phyloP scores from a whole-genome alignment of 352 stramenopile species.

The Chloridella minuta region DNA sequence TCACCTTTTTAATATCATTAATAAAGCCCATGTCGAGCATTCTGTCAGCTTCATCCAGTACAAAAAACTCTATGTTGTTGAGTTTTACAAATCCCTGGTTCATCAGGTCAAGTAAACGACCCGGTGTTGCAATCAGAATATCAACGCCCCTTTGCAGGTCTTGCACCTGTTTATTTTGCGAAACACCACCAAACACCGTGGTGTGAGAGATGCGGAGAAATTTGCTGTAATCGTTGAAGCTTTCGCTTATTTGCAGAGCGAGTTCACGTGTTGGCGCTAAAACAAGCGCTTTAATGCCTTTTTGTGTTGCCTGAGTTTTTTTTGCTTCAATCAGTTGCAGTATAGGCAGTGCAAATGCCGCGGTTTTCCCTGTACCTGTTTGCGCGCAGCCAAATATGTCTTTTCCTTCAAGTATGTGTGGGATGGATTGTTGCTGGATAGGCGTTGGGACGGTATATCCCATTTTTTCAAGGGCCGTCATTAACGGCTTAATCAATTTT shows the following conservation, averaged over 20 bases:
- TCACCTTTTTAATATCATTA: slow-evolving; percentile 47
- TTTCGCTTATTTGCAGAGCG: slow-evolving; percentile 65
- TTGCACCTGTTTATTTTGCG: slow-evolving; percentile 89
- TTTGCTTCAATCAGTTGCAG: neutral
- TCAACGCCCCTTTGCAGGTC: slow-evolving; percentile 58
- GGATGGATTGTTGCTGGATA: slow-evolving; percentile 89
- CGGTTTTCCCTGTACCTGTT: slow-evolving; percentile 86
- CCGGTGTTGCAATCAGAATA: slow-evolving; percentile 62
- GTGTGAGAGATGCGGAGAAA: slow-evolving; percentile 54
- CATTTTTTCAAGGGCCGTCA: slow-evolving; percentile 52
- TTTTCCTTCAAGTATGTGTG: slow-evolving; percentile 61
- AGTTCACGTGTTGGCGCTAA: slow-evolving; percentile 84
- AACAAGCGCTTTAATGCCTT: slow-evolving; percentile 40
- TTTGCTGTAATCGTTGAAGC: slow-evolving; percentile 44
- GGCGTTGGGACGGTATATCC: slow-evolving; percentile 84
- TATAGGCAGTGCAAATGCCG: slow-evolving; percentile 81
- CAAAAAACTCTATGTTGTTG: slow-evolving; percentile 46
- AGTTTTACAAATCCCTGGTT: slow-evolving; percentile 46
- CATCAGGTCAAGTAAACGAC: slow-evolving; percentile 54
- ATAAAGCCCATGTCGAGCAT: slow-evolving; percentile 99
- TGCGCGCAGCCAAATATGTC: slow-evolving; percentile 92
- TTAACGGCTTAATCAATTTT: slow-evolving; percentile 10
- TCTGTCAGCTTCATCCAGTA: slow-evolving; percentile 95
- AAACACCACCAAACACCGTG: slow-evolving; percentile 74
- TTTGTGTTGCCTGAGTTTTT: slow-evolving; percentile 48